Percentiles rank a stretch among this genome's conserved stretches.
Conservation (phyloP, 225 moss, liverwort and hornwort species). For the Anthoceros angustus region DNA sequence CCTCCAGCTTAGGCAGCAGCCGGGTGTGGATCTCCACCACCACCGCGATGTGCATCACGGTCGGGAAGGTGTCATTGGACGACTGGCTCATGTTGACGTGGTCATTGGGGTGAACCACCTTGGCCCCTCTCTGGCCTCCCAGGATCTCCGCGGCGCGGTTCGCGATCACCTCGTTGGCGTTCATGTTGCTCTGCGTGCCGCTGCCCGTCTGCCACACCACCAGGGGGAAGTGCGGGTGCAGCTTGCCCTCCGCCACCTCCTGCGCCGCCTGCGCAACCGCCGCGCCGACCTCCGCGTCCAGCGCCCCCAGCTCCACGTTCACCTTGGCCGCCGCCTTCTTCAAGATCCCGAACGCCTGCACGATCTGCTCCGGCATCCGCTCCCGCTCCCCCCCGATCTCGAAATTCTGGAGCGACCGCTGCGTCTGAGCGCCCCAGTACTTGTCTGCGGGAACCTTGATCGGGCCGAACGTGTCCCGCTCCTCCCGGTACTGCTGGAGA, state of each 20-base stretch:
- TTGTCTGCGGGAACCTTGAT: constrained; percentile 32
- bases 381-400: constrained; percentile 65
- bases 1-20: constrained; percentile 63
- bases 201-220: constrained; percentile 99
- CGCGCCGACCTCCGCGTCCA: constrained; percentile 54
- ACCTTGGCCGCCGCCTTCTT: constrained; percentile 95
- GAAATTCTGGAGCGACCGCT: constrained; percentile 86
- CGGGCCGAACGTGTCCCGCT: constrained; percentile 42
- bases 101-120: constrained; percentile 71
- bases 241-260: constrained; percentile 85
- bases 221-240: constrained; percentile 82
- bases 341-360: constrained; percentile 68
- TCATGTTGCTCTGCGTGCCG: constrained; percentile 92
- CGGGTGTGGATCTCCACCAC: constrained; percentile 45
- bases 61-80: constrained; percentile 88
- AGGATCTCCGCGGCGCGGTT: constrained; percentile 90
- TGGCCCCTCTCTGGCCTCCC: constrained; percentile 54
- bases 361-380: constrained; percentile 83
- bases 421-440: constrained; percentile 98
- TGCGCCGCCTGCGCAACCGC: constrained; percentile 72
- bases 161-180: constrained; percentile 70
- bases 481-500: constrained; percentile 37
- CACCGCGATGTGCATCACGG: constrained; percentile 98
- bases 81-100: constrained; percentile 99
- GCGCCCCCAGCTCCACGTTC: constrained; percentile 57